Conservation (phyloP, 2,329 filamentous ascomycete genomes). For the Sporothrix inflata region DNA sequence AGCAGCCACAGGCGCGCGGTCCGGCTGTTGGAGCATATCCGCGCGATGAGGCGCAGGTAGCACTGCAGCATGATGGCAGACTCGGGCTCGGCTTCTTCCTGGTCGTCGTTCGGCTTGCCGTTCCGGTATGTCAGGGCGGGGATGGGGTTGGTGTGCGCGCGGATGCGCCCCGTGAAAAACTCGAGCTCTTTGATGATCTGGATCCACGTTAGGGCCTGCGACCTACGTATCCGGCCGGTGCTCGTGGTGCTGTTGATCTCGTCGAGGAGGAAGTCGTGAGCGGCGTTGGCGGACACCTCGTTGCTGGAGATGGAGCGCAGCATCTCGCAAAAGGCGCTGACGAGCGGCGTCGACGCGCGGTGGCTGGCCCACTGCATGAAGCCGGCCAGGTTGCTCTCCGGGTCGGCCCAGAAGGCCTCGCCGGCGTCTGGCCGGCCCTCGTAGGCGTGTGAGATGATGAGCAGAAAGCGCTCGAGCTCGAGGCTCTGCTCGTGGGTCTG, state of each 20-base stretch:
- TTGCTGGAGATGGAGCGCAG: slow-evolving; percentile 84
- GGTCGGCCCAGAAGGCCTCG: slow-evolving; percentile 87
- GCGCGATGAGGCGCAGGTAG: slow-evolving; percentile 84
- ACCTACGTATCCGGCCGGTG: slow-evolving; percentile 77
- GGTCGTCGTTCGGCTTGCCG: slow-evolving; percentile 64
- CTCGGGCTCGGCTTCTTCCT: slow-evolving; percentile 83
- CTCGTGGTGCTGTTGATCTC: slow-evolving; percentile 67
- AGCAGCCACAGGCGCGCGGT: slow-evolving; percentile 75
- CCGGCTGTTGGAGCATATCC: slow-evolving; percentile 75
- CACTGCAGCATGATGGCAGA: slow-evolving; percentile 96
- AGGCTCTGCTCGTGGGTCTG: slow-evolving; percentile 68
- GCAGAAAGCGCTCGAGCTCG: slow-evolving; percentile 84
- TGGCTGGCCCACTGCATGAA: slow-evolving; percentile 98
- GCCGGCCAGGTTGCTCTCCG: slow-evolving; percentile 89
- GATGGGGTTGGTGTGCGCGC: slow-evolving; percentile 66
- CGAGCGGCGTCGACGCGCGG: slow-evolving; percentile 90
- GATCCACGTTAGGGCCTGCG: slow-evolving; percentile 84
- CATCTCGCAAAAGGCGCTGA: slow-evolving; percentile 96
- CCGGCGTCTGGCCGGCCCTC: slow-evolving; percentile 83
- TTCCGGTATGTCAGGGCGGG: slow-evolving; percentile 59
- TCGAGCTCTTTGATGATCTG: slow-evolving; percentile 91
- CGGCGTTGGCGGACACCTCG: slow-evolving; percentile 77
- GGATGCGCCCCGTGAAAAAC: slow-evolving; percentile 78
- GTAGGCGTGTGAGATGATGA: slow-evolving; percentile 90
- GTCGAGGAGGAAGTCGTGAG: slow-evolving; percentile 87